phyloP scores from a whole-genome alignment of 2,329 filamentous ascomycete genomes.

The Neonectria faginata region DNA sequence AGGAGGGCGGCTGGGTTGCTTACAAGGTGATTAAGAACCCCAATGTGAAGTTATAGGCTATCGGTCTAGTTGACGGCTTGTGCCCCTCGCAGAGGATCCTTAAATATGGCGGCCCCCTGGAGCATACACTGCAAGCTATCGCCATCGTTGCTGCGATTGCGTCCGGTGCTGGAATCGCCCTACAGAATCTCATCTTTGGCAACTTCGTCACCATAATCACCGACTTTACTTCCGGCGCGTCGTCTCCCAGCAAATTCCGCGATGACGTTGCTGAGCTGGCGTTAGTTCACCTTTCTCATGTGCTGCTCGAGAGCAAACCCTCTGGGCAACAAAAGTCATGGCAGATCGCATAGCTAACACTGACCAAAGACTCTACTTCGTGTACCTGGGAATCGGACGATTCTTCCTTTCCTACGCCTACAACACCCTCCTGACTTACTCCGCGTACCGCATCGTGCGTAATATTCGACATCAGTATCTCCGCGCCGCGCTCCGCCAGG shows the following conservation, averaged over 20 bases:
- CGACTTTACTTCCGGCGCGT: constrained; percentile 46
- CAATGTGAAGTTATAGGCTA: neutral
- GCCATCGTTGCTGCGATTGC: constrained; percentile 50
- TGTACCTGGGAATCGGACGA: constrained; percentile 68
- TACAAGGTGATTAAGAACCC: constrained; percentile 36
- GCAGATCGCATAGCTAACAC: constrained; percentile 35
- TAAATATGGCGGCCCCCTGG: constrained; percentile 44
- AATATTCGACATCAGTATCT: constrained; percentile 63
- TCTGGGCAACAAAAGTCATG: neutral
- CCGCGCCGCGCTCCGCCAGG: constrained; percentile 61
- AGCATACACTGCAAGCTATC: constrained; percentile 46
- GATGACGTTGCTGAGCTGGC: constrained; percentile 48
- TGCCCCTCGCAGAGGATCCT: constrained; percentile 46
- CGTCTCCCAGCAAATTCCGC: constrained; percentile 45
- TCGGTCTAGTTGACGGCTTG: constrained; percentile 23
- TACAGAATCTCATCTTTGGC: constrained; percentile 55
- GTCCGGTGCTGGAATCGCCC: constrained; percentile 53
- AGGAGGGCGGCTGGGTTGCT: constrained; percentile 20
- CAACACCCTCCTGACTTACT: constrained; percentile 59
- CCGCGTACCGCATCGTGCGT: constrained; percentile 63
- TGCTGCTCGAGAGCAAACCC: constrained; percentile 50
- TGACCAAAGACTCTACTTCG: constrained; percentile 62
- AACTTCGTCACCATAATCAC: constrained; percentile 52
- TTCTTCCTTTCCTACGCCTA: constrained; percentile 63
- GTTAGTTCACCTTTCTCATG: constrained; percentile 59